Conservation (phyloP, 768 basidiomycete species). For the Tulasnella sp. region DNA sequence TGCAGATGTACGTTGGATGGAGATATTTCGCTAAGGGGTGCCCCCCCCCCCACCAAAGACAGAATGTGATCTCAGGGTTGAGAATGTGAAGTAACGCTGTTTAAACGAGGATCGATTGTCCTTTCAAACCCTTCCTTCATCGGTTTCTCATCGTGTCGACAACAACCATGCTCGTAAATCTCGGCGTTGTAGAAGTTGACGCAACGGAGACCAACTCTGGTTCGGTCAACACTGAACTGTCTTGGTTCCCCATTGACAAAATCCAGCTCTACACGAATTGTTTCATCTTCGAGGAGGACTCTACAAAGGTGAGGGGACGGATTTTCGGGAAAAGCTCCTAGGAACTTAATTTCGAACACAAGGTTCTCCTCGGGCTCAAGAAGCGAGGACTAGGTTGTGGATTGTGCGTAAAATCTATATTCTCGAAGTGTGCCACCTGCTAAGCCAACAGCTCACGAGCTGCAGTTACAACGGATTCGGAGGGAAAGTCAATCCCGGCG, state of each 20-base stretch:
- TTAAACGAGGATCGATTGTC: no score
- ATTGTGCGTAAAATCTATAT: constrained; percentile 6
- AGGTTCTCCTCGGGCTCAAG: constrained; percentile 36
- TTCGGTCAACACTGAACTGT: not conserved
- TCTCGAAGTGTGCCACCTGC: not conserved
- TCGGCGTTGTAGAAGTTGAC: not conserved
- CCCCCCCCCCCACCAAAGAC: no score
- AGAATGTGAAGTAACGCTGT: no score
- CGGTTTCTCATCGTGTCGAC: not conserved
- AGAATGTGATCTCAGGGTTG: no score
- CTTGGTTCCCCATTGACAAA: not conserved
- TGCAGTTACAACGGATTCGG: constrained; percentile 83
- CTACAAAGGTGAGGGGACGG: not conserved
- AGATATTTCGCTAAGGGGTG: no score
- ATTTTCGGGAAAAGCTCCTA: no score
- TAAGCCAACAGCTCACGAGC: no score
- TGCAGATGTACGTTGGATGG: no score
- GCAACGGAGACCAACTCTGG: not conserved
- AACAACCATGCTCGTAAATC: not conserved
- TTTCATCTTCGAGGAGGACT: not conserved
- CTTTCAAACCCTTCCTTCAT: not conserved
- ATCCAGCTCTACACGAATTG: constrained; percentile 3
- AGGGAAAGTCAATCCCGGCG: constrained; percentile 76
- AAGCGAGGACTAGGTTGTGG: constrained; percentile 35
- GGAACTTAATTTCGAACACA: not conserved